Base-by-base conservation (phyloP, 208 protist genomes). In the Balamuthia mandrillaris region DNA sequence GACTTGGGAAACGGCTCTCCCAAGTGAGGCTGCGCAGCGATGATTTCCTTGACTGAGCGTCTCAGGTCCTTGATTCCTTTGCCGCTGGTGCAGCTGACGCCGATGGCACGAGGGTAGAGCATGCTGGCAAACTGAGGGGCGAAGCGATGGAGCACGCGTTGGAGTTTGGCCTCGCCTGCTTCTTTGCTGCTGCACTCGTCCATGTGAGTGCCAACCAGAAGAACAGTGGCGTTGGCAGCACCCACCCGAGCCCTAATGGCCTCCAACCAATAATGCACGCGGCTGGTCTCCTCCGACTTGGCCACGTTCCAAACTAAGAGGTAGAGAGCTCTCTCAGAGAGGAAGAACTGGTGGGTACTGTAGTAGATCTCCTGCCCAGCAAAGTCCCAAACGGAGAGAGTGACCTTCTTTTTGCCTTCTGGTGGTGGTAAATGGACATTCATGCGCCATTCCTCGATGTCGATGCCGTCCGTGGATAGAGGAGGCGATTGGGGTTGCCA, bases 261-360 rank as follows among this genome's bases (percentile, higher is more conserved):
- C n/a, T 68, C 18, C 21, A 68, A 68, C 60, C 60, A 68, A 35
- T 39, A 68, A 16, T 68, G 18, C 14, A 68, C n/a, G 14, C 29
- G 60, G 14, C 51, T 65, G 12, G 60, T 35, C 12, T 68, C 18
- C 16, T 29, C 60, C 16, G 60, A 24, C 14, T 14, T 24, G 14
- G 29, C 12, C 18, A 24, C 24, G 29, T 68, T 68, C 18, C 16
- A 68, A 44, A 83, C 75, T 12, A 83, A 41, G 7, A 83, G 75
- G 52, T 83, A 83, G 31, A 83, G 61, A 27, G 41, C 52, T 21
- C 75, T 49, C 31, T 83, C 66, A n/a, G 75, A 83, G 42, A 83
- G 42, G 75, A 83, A 83, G 33, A 83, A 83, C 58, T 83, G 75
- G 37, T 83, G 75, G 27, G 75, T 83, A 1, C 52, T 83, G 75